Conservation (phyloP, 2,329 filamentous ascomycete species). For the Tolypocladium tundrense region DNA sequence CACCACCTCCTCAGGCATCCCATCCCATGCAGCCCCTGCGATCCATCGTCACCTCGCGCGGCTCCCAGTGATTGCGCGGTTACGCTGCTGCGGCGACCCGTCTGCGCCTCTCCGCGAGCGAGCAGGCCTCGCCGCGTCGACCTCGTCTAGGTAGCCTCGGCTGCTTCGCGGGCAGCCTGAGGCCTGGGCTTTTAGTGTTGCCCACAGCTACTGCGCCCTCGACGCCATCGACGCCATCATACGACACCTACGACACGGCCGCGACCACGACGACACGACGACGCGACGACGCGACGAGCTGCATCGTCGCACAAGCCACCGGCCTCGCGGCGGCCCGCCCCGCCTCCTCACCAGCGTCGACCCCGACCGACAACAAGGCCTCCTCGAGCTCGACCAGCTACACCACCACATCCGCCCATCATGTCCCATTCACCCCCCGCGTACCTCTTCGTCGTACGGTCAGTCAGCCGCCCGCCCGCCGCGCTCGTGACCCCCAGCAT, state of each 20-base stretch:
- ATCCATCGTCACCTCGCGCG: not conserved
- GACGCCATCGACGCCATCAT: not conserved
- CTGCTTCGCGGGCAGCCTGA: not conserved
- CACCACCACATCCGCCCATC: not conserved
- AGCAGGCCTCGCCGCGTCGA: not conserved
- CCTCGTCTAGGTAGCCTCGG: too few relatives aligned
- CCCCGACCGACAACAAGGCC: not conserved
- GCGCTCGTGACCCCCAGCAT: not conserved
- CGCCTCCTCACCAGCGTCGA: not conserved
- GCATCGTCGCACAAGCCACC: not conserved
- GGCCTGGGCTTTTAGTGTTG: not conserved
- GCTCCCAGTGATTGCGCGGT: not conserved
- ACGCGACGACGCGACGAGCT: not conserved
- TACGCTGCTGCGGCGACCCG: not conserved
- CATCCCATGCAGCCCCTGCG: too few relatives aligned
- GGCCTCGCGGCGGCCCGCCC: not conserved
- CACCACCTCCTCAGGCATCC: too few relatives aligned
- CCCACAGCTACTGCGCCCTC: not conserved
- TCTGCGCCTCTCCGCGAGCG: not conserved
- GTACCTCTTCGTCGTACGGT: slow-evolving; percentile 34
- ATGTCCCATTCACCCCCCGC: slow-evolving; percentile 20
- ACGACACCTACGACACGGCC: not conserved
- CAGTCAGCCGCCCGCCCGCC: slow-evolving; percentile 2
- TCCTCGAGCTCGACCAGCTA: not conserved
- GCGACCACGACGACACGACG: not conserved